Base-by-base conservation (phyloP, 2,329 filamentous ascomycete species). In the Penicillium concentricum region DNA sequence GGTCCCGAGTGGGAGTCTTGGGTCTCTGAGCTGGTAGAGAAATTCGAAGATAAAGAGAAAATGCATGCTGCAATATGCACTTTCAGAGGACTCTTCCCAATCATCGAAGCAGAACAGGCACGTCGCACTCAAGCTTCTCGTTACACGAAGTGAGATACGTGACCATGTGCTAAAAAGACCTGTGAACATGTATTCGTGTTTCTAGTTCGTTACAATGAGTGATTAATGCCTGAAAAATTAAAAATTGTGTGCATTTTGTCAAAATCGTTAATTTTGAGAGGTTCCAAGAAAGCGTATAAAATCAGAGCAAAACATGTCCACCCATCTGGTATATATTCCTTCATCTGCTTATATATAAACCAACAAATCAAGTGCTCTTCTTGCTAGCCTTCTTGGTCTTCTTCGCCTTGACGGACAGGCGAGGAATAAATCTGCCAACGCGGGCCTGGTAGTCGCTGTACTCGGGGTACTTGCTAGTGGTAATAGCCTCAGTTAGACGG, bases 401-500 rank as follows among this genome's bases (percentile, higher is more conserved):
- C 59, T 61, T 70, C 24, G 73, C 67, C 59, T 74, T 64, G 20
- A 69, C 67, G 34, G 73, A 73, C 28, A 72, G 64, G 48, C 74
- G 69, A 34, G 94, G 94, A 50, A 97, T 74, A 71, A 97, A 96
- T 73, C 86, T 91, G 59, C 89, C 89, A 4, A 97, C 91, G 55
- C 87, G 83, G 63, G 83, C 81, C 78, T 96, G 91, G 71, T 99
- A 99, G 30, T 89, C 80, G 62, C 81, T 81, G 74, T 99, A 99
- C 66, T 96, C 91, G 0, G 89, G 81, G 71, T 99, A 99, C 74
- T 97, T 99, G 52, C 82, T 79, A 3, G 86, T 77, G 2, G 88
- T 92, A 64, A 97, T 88, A 42, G 81, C 69, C 77, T 99, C 94
- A 0, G 94, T 97, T 39, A 99, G 82, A 79, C 84, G 87, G 0